A percentile compares a stretch with the other conserved stretches of the same genome.
These are phyloP conservation scores for Lunasporangiospora selenospora DNA, from an alignment of 192 early-diverging fungal genomes.

Conservation along the genomic window DNA sequence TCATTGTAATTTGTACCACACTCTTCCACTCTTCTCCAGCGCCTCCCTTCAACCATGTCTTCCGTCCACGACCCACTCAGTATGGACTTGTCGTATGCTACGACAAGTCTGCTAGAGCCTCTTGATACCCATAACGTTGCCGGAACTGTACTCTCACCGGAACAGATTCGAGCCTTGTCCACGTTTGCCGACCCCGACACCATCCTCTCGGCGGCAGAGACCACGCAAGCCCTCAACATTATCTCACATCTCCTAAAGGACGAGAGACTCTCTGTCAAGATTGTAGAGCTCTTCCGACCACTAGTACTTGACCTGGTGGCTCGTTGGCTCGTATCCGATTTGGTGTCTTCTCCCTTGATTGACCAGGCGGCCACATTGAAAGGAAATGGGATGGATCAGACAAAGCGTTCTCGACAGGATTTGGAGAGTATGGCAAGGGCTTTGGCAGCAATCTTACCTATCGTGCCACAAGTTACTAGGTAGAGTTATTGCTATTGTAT, in stretches of 20 bases:
- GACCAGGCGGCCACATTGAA: conserved; percentile 9
- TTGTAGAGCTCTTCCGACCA: conserved; percentile 69
- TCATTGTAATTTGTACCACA: no score
- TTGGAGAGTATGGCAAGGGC: conserved; percentile 56
- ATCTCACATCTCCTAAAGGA: conserved; percentile 39
- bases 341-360: conserved; percentile 11
- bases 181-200: conserved; percentile 12
- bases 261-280: conserved; percentile 21
- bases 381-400: conserved; percentile 4
- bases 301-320: conserved; percentile 82
- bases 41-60: background rate
- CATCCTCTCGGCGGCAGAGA: conserved; percentile 11
- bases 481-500: conserved; percentile 26
- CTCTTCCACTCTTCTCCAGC: no score
- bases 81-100: conserved; percentile 40
- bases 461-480: conserved; percentile 75
- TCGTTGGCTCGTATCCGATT: conserved; percentile 69
- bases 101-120: conserved; percentile 36
- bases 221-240: conserved; percentile 21
- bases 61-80: conserved; percentile 37
- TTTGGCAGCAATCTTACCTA: conserved; percentile 64
- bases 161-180: conserved; percentile 19
- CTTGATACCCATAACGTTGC: conserved; percentile 35
- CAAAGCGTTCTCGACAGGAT: conserved; percentile 16
- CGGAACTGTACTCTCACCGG: conserved; percentile 5